Conservation (phyloP, 2,329 filamentous ascomycete genomes). For the Fusarium pseudonygamai region DNA sequence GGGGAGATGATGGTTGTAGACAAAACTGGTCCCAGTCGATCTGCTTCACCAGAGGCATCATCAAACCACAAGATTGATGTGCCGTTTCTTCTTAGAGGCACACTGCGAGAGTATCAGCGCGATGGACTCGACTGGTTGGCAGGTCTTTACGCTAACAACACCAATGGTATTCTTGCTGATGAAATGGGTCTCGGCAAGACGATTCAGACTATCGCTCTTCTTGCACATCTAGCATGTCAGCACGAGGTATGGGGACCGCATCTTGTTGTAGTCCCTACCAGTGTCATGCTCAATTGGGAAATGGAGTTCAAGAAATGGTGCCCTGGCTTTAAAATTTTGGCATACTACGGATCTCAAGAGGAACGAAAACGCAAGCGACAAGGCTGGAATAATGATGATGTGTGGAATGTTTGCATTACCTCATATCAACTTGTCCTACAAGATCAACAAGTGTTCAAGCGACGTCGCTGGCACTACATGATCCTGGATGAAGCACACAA, state of each 20-base stretch:
- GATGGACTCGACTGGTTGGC: conserved; percentile 98
- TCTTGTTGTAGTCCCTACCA: conserved; percentile 94
- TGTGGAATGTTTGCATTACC: conserved; percentile 98
- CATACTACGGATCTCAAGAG: conserved; percentile 94
- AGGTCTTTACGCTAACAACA: conserved; percentile 88
- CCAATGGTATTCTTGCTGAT: conserved; percentile 95
- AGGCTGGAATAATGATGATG: conserved; percentile 92
- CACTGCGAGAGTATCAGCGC: conserved; percentile 93
- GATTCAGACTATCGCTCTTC: conserved; percentile 93
- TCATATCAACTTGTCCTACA: conserved; percentile 96
- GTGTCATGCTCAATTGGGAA: conserved; percentile 99
- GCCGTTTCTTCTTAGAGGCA: conserved; percentile 86
- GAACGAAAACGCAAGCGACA: conserved; percentile 90
- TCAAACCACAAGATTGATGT: conserved; percentile 72
- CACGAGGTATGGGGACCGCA: conserved; percentile 96
- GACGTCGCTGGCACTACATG: conserved; percentile 96
- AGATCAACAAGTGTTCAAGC: conserved; percentile 92
- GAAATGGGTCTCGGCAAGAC: conserved; percentile 99
- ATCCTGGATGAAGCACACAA: conserved; percentile 98
- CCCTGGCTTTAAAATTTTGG: conserved; percentile 96
- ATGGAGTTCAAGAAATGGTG: conserved; percentile 99
- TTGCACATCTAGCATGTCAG: conserved; percentile 90
- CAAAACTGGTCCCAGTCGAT: conserved; percentile 45
- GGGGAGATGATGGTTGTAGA: conserved; percentile 49
- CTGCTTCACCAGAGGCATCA: conserved; percentile 45